Conservation (phyloP, 2,329 filamentous ascomycete genomes). For the Beauveria sp. region DNA sequence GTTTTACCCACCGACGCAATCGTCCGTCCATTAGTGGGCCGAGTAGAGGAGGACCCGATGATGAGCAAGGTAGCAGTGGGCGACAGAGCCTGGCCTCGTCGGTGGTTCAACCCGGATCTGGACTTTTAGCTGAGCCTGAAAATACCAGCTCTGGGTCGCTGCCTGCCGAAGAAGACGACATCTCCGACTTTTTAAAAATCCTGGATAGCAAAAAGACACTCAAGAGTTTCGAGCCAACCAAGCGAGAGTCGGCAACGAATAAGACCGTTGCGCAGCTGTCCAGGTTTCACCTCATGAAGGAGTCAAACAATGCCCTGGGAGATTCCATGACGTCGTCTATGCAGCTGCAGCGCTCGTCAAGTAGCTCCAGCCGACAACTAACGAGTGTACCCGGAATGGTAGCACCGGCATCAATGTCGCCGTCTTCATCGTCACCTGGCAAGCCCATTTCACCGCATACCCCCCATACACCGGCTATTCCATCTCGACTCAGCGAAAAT, state of each 20-base stretch:
- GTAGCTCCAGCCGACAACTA: constrained; percentile 57
- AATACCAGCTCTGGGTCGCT: constrained; percentile 59
- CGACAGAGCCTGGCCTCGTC: constrained; percentile 68
- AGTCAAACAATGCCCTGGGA: constrained; percentile 79
- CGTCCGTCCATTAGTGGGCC: constrained; percentile 69
- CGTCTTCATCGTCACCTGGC: constrained; percentile 81
- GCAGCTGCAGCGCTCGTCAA: constrained; percentile 74
- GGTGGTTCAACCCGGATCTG: constrained; percentile 65
- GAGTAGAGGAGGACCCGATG: constrained; percentile 53
- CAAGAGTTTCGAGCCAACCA: constrained; percentile 64
- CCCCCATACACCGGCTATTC: constrained; percentile 87
- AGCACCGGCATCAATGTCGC: constrained; percentile 70
- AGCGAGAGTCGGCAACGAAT: constrained; percentile 63
- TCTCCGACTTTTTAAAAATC: constrained; percentile 85
- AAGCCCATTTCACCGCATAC: constrained; percentile 87
- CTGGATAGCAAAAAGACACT: constrained; percentile 85
- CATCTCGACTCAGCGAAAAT: constrained; percentile 86
- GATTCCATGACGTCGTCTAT: constrained; percentile 91
- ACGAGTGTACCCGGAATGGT: constrained; percentile 56
- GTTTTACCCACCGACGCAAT: constrained; percentile 78
- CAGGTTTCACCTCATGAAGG: constrained; percentile 81
- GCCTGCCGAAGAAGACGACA: constrained; percentile 79
- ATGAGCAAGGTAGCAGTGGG: constrained; percentile 74
- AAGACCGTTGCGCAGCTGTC: constrained; percentile 72
- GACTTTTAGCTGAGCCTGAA: constrained; percentile 63